Conservation (phyloP, 2,329 filamentous ascomycete genomes). For the Teratosphaeria epicoccoides region DNA sequence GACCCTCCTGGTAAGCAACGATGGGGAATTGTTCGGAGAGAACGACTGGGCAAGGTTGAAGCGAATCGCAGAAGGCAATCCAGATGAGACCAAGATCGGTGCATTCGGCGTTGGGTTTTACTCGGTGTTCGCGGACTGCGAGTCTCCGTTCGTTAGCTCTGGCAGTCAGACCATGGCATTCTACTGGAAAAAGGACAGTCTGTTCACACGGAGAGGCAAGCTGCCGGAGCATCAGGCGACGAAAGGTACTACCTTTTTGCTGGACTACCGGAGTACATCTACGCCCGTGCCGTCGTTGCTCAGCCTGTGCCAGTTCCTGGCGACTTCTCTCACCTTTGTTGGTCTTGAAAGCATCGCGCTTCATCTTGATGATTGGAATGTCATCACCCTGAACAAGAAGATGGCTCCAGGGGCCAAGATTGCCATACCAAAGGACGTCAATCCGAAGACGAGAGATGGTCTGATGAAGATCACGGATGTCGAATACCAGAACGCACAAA, state of each 20-base stretch:
- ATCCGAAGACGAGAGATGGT: slow-evolving; percentile 72
- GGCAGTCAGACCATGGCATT: slow-evolving; percentile 93
- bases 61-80: slow-evolving; percentile 96
- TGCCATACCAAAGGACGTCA: slow-evolving; percentile 64
- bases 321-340: slow-evolving; percentile 92
- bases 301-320: slow-evolving; percentile 81
- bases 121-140: slow-evolving; percentile 95
- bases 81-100: slow-evolving; percentile 97
- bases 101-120: slow-evolving; percentile 98
- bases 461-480: slow-evolving; percentile 80
- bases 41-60: slow-evolving; percentile 92
- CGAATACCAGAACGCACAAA: slow-evolving; percentile 77
- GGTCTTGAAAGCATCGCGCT: slow-evolving; percentile 79
- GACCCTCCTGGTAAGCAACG: slow-evolving; percentile 82
- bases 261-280: slow-evolving; percentile 84
- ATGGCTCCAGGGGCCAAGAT: slow-evolving; percentile 66
- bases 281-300: slow-evolving; percentile 79
- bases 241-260: slow-evolving; percentile 73
- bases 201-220: slow-evolving; percentile 80
- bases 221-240: slow-evolving; percentile 48
- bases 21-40: slow-evolving; percentile 75
- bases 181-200: slow-evolving; percentile 97
- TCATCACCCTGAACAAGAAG: slow-evolving; percentile 74
- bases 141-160: slow-evolving; percentile 93
- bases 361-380: slow-evolving; percentile 76